Evolutionary conservation across 805 yeast species (phyloP).

Genomic region (Candida krabiensis): DNA sequence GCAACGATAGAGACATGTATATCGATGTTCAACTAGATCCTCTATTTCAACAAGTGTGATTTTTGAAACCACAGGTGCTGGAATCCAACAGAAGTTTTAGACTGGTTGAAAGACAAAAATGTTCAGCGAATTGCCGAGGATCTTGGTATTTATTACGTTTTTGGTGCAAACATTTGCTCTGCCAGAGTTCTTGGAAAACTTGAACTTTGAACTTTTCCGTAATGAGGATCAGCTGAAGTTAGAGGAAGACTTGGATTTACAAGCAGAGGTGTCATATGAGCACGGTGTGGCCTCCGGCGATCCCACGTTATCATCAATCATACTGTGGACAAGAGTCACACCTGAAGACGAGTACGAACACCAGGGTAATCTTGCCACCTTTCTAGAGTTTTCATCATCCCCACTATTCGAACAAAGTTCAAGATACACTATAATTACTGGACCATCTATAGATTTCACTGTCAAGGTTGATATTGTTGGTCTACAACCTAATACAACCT

Average conservation of each 20-base stretch:
- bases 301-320: constrained; percentile 20
- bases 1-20: too few species aligned
- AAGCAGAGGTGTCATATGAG: constrained; percentile 5
- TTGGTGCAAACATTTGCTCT: neutral
- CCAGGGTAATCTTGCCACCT: constrained; percentile 1
- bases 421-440: constrained; percentile 9
- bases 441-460: constrained; percentile 19
- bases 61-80: too few species aligned
- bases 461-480: constrained; percentile 21
- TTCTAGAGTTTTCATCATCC: constrained; percentile 6
- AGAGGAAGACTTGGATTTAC: neutral
- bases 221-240: neutral
- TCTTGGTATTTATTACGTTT: too few species aligned
- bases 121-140: too few species aligned
- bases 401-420: constrained; percentile 7
- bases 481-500: constrained; percentile 17
- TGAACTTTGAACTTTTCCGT: neutral
- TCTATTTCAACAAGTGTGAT: too few species aligned
- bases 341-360: constrained; percentile 4
- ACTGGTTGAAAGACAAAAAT: too few species aligned
- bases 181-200: neutral
- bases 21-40: too few species aligned
- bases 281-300: constrained; percentile 29
- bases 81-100: too few species aligned
- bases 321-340: constrained; percentile 26